Percentiles rank a stretch among this genome's conserved stretches.
Evolutionary conservation across 257 asterid genomes (phyloP).

Genomic region (Primulina eburnea): DNA sequence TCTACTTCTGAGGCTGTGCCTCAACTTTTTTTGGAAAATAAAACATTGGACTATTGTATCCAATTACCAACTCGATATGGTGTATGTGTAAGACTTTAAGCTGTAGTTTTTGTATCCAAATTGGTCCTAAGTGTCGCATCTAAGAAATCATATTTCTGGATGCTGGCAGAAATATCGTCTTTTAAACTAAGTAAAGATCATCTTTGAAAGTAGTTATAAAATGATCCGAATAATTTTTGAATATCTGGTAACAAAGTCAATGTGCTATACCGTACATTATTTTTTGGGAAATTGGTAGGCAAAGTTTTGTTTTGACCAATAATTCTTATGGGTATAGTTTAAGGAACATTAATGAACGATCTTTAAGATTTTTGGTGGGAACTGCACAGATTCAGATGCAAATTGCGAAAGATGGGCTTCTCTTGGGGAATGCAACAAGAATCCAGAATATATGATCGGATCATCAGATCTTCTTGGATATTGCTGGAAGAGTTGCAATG

Average conservation of each 20-base stretch:
- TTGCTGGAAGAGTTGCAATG: slow-evolving; percentile 92
- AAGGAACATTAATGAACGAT: no score
- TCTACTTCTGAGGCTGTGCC: background rate
- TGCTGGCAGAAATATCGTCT: no score
- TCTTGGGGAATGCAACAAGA: slow-evolving; percentile 91
- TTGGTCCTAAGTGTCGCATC: background rate
- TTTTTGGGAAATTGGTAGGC: no score
- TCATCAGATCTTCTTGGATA: slow-evolving; percentile 71
- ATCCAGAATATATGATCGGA: slow-evolving; percentile 89
- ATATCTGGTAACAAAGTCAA: no score
- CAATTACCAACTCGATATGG: background rate
- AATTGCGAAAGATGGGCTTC: slow-evolving; percentile 88
- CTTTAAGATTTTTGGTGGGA: slow-evolving; percentile 38
- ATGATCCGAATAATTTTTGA: no score
- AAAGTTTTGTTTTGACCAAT: no score
- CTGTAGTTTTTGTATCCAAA: background rate
- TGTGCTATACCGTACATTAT: no score
- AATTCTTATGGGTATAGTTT: no score
- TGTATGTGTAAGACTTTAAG: background rate
- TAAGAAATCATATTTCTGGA: no score
- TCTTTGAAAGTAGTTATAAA: no score
- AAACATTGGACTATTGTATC: background rate
- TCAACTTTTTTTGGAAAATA: background rate
- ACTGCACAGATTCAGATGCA: slow-evolving; percentile 52
- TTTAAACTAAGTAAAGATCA: no score